These are phyloP conservation scores for Pulveroboletus sp. DNA, from an alignment of 768 basidiomycete genomes.

Conservation along the genomic window DNA sequence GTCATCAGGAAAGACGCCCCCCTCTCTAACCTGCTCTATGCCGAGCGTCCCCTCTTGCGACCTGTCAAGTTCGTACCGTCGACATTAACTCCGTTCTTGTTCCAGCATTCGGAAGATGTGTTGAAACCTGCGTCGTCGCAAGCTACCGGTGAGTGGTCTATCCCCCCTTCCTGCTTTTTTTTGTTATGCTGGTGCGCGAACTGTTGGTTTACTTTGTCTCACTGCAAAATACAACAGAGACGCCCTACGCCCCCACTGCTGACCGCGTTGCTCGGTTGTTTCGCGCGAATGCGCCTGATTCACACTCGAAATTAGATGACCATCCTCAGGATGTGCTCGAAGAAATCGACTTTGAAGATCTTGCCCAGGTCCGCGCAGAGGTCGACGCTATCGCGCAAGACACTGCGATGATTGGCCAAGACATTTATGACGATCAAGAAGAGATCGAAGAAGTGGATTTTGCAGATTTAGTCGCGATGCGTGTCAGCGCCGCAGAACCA, in stretches of 20 bases:
- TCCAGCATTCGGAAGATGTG: slow-evolving; percentile 59
- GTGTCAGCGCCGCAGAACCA: slow-evolving; percentile 8
- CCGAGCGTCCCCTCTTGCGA: slow-evolving; percentile 56
- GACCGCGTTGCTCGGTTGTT: slow-evolving; percentile 64
- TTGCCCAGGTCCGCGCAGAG: slow-evolving; percentile 42
- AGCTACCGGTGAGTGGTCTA: slow-evolving; percentile 37
- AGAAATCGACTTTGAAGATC: slow-evolving; percentile 64
- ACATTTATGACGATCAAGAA: slow-evolving; percentile 32
- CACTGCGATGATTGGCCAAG: background rate
- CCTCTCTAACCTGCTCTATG: slow-evolving; percentile 51
- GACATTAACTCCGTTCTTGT: slow-evolving; percentile 42
- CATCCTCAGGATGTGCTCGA: slow-evolving; percentile 37
- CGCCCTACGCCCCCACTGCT: slow-evolving; percentile 64
- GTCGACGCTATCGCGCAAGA: slow-evolving; percentile 30
- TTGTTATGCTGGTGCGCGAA: background rate
- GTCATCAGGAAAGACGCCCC: slow-evolving; percentile 35
- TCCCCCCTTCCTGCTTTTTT: background rate
- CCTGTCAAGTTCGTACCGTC: slow-evolving; percentile 70
- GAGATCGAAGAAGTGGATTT: slow-evolving; percentile 51
- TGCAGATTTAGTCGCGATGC: slow-evolving; percentile 31
- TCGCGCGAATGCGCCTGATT: slow-evolving; percentile 30
- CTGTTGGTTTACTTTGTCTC: background rate
- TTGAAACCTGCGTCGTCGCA: slow-evolving; percentile 48
- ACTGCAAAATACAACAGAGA: slow-evolving; percentile 35
- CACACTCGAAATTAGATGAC: slow-evolving; percentile 29